These are phyloP conservation scores for Parachaetomium inaequale DNA, from an alignment of 495 filamentous ascomycete species.

Conservation along the genomic window DNA sequence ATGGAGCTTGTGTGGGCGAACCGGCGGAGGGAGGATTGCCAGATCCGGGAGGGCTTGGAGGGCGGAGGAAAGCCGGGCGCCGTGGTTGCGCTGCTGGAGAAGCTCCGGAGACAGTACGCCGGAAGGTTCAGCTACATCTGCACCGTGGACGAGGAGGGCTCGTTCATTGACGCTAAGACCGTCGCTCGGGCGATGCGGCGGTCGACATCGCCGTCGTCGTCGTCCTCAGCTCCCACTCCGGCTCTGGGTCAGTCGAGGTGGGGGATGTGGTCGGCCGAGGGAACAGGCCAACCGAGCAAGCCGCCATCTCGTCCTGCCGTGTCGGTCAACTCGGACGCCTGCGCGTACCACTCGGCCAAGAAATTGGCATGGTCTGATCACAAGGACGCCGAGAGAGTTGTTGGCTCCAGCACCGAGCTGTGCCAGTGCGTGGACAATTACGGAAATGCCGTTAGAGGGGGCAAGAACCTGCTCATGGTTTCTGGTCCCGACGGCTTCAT, in stretches of 20 bases:
- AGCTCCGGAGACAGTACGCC: conserved; percentile 53
- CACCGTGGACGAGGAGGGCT: conserved; percentile 73
- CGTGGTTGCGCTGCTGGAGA: conserved; percentile 60
- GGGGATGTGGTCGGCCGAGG: not conserved
- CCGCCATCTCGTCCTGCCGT: not conserved
- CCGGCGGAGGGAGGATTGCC: conserved; percentile 38
- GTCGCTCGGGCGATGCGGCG: conserved; percentile 12
- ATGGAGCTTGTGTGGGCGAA: conserved; percentile 52
- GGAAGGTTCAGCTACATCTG: conserved; percentile 61
- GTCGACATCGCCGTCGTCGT: not conserved
- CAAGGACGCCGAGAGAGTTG: not conserved
- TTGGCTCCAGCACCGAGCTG: not conserved
- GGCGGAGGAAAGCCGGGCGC: not conserved
- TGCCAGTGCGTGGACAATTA: conserved; percentile 5
- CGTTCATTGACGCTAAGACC: conserved; percentile 46
- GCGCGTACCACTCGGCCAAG: conserved; percentile 11
- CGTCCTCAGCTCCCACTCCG: not conserved
- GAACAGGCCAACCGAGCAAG: not conserved
- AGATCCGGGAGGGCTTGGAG: conserved; percentile 13
- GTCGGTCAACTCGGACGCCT: not conserved
- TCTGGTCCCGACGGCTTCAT: conserved; percentile 92
- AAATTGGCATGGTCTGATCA: conserved; percentile 5
- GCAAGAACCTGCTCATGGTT: conserved; percentile 65
- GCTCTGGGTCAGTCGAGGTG: not conserved
- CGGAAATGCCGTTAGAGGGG: conserved; percentile 4